These are phyloP conservation scores for Mycena rebaudengoi DNA, from an alignment of 768 basidiomycete species.

Conservation along the genomic window DNA sequence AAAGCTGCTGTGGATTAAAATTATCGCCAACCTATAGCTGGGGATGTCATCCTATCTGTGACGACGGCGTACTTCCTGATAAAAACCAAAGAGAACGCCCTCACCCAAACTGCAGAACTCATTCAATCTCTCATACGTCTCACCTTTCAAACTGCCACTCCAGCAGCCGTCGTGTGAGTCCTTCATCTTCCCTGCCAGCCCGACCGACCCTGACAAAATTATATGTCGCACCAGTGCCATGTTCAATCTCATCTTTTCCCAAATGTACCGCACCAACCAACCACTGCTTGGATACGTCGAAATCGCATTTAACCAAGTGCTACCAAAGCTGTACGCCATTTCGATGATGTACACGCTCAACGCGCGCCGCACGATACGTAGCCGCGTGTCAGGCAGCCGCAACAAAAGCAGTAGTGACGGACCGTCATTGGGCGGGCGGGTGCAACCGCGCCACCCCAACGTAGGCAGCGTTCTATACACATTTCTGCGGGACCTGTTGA, in stretches of 20 bases:
- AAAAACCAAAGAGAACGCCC: neutral
- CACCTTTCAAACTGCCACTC: constrained; percentile 20
- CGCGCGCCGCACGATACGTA: neutral
- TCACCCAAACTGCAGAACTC: neutral
- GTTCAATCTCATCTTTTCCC: constrained; percentile 18
- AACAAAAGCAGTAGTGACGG: constrained; percentile 1
- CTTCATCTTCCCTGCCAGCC: neutral
- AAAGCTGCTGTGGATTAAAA: neutral
- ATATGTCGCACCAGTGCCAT: constrained; percentile 3
- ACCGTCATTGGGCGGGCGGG: neutral
- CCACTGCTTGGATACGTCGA: neutral
- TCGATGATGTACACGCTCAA: constrained; percentile 24
- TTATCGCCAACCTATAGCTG: neutral
- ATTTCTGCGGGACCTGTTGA: neutral
- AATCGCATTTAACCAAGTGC: constrained; percentile 7
- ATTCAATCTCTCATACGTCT: neutral
- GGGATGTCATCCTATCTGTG: constrained; percentile 4
- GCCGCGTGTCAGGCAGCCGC: neutral
- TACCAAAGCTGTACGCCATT: constrained; percentile 17
- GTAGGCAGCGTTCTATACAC: neutral
- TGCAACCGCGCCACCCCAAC: constrained; percentile 4
- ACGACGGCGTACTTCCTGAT: constrained; percentile 14
- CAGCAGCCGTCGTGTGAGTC: constrained; percentile 8
- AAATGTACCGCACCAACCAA: neutral
- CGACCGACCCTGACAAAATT: neutral